Evolutionary conservation across 768 basidiomycete genomes (phyloP), one percentile per base, ranked within the genome.

Genomic region (Tricholoma bakamatsutake): DNA sequence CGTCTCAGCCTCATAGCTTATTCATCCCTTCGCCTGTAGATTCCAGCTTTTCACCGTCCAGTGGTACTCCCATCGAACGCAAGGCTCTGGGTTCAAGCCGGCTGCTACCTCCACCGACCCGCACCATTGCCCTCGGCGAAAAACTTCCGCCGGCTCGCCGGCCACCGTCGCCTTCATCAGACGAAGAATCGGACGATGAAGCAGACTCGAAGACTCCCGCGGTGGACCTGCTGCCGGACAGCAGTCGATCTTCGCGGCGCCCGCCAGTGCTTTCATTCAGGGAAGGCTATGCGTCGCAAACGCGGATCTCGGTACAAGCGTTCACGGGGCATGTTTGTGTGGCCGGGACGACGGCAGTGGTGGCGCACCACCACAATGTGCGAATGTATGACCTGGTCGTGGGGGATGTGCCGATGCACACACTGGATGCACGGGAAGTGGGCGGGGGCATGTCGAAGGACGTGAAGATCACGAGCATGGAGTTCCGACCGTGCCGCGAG

Each of bases 21-120:
- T 47, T 28, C 1, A 65, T 64, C 28, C 61, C 68, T 40, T 21
- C 56, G 3, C 33, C 59, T 42, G 21, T 57, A 53, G 61, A 61
- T 28, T 57, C 62, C 5, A 39, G 34, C 11, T 39, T 60, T 4
- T 45, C 59, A 2, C 62, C 67, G 2, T 57, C 67, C 5, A 53
- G 59, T 12, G 21, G 21, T 13, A 58, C 65, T 27, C 55, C 61
- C 8, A 68, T 52, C n/a, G 75, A 79, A 42, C 69, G 78, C 15
- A 79, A 73, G 58, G 55, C 64, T 0, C 53, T 80, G 15, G 75
- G 76, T 24, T 61, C 67, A 42, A 65, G 67, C 34, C 77, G 69
- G 56, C 78, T 85, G 21, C 87, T 81, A 0, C 90, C 90, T 0
- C 90, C 90, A 0, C 90, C 90, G 0, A 87, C 83, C 0, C 85